Evolutionary conservation across 2,329 filamentous ascomycete genomes (phyloP).

Genomic region (Ceratocystis destructans): DNA sequence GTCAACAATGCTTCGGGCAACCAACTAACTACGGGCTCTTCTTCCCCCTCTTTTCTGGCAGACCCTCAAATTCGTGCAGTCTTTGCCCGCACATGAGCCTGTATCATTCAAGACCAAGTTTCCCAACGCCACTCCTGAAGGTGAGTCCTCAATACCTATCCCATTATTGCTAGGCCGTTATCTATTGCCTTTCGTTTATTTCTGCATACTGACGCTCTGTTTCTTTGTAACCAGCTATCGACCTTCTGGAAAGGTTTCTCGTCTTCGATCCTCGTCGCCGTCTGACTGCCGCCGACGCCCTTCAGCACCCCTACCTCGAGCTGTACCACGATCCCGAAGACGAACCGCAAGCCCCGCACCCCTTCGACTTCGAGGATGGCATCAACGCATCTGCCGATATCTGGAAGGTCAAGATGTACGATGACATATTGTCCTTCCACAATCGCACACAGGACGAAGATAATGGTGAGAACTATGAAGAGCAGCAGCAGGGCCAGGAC

Average conservation of each 20-base stretch:
- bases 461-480: constrained; percentile 14
- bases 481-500: constrained; percentile 3
- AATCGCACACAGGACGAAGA: constrained; percentile 45
- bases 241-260: constrained; percentile 89
- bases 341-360: constrained; percentile 88
- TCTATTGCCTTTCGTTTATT: background rate
- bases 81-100: constrained; percentile 83
- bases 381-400: constrained; percentile 93
- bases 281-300: constrained; percentile 71
- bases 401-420: constrained; percentile 99
- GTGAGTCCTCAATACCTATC: constrained; percentile 34
- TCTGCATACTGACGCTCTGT: background rate
- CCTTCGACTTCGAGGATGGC: constrained; percentile 99
- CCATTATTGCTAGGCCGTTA: background rate
- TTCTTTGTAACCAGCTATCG: constrained; percentile 49
- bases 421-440: constrained; percentile 80
- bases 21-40: constrained; percentile 20
- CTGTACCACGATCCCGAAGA: constrained; percentile 97
- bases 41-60: constrained; percentile 27
- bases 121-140: constrained; percentile 78
- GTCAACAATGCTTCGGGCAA: background rate
- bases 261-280: constrained; percentile 98
- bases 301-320: constrained; percentile 83
- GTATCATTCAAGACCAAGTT: constrained; percentile 82
- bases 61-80: constrained; percentile 96